Evolutionary conservation across 495 filamentous ascomycete genomes (phyloP).

Genomic region (Penicillium soppii): DNA sequence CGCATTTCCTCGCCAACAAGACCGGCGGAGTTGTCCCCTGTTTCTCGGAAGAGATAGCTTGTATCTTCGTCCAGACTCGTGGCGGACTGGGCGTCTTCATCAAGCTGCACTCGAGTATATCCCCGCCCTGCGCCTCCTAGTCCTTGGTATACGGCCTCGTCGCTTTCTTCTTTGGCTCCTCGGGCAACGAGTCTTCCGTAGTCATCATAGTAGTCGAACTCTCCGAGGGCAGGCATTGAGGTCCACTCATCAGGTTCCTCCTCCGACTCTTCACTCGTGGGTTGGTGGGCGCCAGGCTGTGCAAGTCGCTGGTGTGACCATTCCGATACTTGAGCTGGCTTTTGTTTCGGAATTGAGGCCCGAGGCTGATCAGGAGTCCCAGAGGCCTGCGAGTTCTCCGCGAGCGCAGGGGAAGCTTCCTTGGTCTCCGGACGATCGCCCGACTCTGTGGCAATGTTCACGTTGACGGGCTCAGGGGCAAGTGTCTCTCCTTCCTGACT

Average conservation of each 20-base stretch:
- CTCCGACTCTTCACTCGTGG: conserved; percentile 40
- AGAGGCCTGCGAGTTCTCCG: conserved; percentile 13
- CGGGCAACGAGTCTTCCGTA: conserved; percentile 81
- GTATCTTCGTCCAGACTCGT: conserved; percentile 98
- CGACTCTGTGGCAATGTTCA: not conserved
- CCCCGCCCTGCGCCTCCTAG: conserved; percentile 89
- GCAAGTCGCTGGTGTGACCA: conserved; percentile 89
- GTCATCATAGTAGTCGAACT: conserved; percentile 94
- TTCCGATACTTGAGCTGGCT: conserved; percentile 58
- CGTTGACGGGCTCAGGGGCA: not conserved
- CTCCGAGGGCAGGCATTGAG: conserved; percentile 87
- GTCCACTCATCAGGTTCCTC: conserved; percentile 76
- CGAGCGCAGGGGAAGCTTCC: not conserved
- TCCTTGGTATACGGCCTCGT: conserved; percentile 68
- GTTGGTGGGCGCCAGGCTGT: conserved; percentile 46
- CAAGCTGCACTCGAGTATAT: conserved; percentile 88
- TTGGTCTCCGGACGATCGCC: conserved; percentile 3
- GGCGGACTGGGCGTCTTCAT: conserved; percentile 89
- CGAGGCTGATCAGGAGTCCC: conserved; percentile 11
- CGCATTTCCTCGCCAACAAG: conserved; percentile 78
- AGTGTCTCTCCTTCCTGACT: not conserved
- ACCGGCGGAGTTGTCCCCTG: conserved; percentile 55
- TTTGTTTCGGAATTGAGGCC: conserved; percentile 20
- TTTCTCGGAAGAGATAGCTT: conserved; percentile 84
- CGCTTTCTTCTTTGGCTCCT: conserved; percentile 68